Percentiles rank a stretch among this genome's conserved stretches.
These are phyloP conservation scores for Mycena latifolia DNA, from an alignment of 768 basidiomycete species.

Conservation along the genomic window DNA sequence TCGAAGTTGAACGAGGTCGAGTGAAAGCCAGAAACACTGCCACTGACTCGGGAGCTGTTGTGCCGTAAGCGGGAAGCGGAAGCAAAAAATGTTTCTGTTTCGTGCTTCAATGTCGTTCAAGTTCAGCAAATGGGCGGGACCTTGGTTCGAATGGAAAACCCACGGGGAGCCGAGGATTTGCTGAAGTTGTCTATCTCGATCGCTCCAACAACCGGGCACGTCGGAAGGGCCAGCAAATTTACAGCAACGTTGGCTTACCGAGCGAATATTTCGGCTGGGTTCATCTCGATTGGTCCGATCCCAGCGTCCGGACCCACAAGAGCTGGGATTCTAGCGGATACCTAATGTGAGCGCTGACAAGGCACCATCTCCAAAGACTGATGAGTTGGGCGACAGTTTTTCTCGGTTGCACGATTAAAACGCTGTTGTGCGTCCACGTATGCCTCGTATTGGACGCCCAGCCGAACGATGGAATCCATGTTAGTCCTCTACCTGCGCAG, in stretches of 20 bases:
- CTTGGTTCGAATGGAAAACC: not conserved
- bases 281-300: too few relatives aligned
- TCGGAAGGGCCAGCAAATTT: too few relatives aligned
- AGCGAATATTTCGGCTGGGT: too few relatives aligned
- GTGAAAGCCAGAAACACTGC: not conserved
- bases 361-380: slow-evolving; percentile 11
- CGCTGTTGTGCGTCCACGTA: slow-evolving; percentile 13
- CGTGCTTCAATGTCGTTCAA: not conserved
- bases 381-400: slow-evolving; percentile 8
- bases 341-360: slow-evolving; percentile 19
- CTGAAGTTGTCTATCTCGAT: not conserved
- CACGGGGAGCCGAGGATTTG: slow-evolving; percentile 13
- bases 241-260: too few relatives aligned
- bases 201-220: too few relatives aligned
- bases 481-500: slow-evolving; percentile 6
- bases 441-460: not conserved
- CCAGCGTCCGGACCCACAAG: too few relatives aligned
- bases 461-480: not conserved
- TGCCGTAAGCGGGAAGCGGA: slow-evolving; percentile 5
- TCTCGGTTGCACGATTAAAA: slow-evolving; percentile 5
- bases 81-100: slow-evolving; percentile 5
- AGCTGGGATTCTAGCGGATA: slow-evolving; percentile 8
- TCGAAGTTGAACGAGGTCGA: too few relatives aligned
- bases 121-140: not conserved
- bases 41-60: not conserved